A percentile compares a stretch with the other conserved stretches of the same genome.
Evolutionary conservation across 1,284 basidiomycete genomes (phyloP).

Genomic region (Heliocybe sulcata): DNA sequence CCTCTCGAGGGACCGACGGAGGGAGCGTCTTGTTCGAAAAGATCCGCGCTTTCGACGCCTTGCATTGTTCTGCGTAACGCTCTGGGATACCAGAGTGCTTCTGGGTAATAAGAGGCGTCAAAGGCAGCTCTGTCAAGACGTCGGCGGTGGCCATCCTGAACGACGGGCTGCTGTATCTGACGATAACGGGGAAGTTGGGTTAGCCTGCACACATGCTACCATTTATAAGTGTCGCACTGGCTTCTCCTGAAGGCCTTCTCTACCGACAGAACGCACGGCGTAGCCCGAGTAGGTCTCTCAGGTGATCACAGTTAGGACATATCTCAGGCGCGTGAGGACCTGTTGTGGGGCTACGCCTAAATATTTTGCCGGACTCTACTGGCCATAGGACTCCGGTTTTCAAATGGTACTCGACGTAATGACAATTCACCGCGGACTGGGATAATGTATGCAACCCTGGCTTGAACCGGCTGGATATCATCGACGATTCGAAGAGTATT

Average conservation of each 20-base stretch:
- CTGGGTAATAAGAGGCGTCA: not conserved
- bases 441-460: too few relatives aligned
- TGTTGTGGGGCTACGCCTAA: not conserved
- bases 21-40: slow-evolving; percentile 1
- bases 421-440: too few relatives aligned
- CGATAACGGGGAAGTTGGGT: not conserved
- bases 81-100: not conserved
- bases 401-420: not conserved
- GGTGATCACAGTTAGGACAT: not conserved
- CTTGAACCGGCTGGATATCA: too few relatives aligned
- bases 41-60: not conserved
- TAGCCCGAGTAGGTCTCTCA: too few relatives aligned
- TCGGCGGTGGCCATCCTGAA: not conserved
- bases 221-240: not conserved
- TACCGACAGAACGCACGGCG: too few relatives aligned
- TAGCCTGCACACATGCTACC: not conserved
- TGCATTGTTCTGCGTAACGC: not conserved
- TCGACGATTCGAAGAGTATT: too few relatives aligned
- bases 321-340: not conserved
- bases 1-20: not conserved
- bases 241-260: too few relatives aligned
- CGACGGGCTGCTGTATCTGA: too few relatives aligned
- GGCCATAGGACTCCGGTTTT: not conserved
- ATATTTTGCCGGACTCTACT: not conserved
- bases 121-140: not conserved